Evolutionary conservation across 1,139 yeast genomes (phyloP), one percentile per base, ranked within the genome.

Genomic region (Protomyces pachydermus): DNA sequence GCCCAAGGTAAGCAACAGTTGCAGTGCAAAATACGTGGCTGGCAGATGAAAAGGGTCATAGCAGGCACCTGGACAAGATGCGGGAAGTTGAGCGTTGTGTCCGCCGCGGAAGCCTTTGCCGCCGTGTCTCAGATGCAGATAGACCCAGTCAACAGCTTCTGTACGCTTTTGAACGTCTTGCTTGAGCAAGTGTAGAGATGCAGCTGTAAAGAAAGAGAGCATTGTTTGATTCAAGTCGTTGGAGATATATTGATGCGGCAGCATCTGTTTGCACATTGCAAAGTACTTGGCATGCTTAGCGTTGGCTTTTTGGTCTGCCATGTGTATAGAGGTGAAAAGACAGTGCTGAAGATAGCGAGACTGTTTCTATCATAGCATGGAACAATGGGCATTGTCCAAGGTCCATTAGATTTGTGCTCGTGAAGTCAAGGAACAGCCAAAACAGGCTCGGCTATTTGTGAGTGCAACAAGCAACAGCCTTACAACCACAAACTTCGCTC

Each of bases 1-100:
- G 23, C 66, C 61, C 20, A 66, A 67, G 8, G 65, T 58, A 9
- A 67, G 51, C 42, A 70, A 60, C 14, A 64, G 77, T 60, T 81
- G 78, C 54, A 86, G 73, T 1, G 85, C 88, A 73, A 87, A 84
- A 70, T 83, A 86, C 0, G 95, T 88, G 1, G 90, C 81, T 0
- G 91, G 81, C 12, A 88, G 72, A 67, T 82, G 84, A 1, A 91
- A 84, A 0, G 83, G 78, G 69, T 86, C 91, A 67, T 82, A 68
- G 38, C 53, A 64, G 9, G 39, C 42, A 10, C 34, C 16, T 83
- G 14, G 69, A 53, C 35, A 56, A 6, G 54, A n/a, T n/a, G 38
- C 5, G 6, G 54, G 25, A 42, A 58, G 45, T 32, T 35, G 68
- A 66, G 28, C 68, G 48, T 34, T 66, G 65, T 25, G 61, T 65